A percentile compares a stretch with the other conserved stretches of the same genome.
These are phyloP conservation scores for Umbelopsis ramanniana DNA, from an alignment of 192 early-diverging fungal genomes.

Conservation along the genomic window DNA sequence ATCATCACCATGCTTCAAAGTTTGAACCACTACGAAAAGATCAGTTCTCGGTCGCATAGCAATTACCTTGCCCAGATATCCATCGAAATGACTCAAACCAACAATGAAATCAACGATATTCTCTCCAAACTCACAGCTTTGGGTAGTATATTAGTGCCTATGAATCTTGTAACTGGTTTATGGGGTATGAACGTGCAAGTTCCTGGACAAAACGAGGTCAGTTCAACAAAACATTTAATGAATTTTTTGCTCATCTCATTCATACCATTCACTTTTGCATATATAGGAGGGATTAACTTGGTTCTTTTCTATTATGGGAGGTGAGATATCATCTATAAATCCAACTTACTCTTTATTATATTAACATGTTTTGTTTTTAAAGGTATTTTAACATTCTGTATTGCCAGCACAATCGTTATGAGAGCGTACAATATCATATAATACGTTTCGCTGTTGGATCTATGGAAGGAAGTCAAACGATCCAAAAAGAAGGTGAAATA, in stretches of 20 bases:
- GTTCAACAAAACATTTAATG: background rate
- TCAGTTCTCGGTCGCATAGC: conserved; percentile 68
- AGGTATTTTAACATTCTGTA: conserved; percentile 38
- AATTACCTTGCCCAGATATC: conserved; percentile 80
- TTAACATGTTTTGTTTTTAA: background rate
- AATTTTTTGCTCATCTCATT: background rate
- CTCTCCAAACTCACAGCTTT: conserved; percentile 56
- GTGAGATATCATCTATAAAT: background rate
- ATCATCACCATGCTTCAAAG: conserved; percentile 82
- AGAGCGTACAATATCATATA: conserved; percentile 36
- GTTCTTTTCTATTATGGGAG: conserved; percentile 34
- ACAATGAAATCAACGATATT: conserved; percentile 59
- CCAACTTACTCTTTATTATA: background rate
- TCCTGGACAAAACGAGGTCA: conserved; percentile 52
- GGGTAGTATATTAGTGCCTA: conserved; percentile 56
- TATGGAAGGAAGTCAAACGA: background rate
- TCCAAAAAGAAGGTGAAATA: background rate
- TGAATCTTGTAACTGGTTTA: conserved; percentile 65
- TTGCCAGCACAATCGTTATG: conserved; percentile 27
- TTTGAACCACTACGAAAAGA: conserved; percentile 75
- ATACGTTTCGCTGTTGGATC: background rate
- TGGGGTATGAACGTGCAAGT: conserved; percentile 73
- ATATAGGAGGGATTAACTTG: conserved; percentile 32
- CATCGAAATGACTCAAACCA: conserved; percentile 67
- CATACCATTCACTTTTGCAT: background rate